A percentile compares a stretch with the other conserved stretches of the same genome.
Conservation (phyloP, 352 stramenopile genomes). For the Phytophthora crassamura region DNA sequence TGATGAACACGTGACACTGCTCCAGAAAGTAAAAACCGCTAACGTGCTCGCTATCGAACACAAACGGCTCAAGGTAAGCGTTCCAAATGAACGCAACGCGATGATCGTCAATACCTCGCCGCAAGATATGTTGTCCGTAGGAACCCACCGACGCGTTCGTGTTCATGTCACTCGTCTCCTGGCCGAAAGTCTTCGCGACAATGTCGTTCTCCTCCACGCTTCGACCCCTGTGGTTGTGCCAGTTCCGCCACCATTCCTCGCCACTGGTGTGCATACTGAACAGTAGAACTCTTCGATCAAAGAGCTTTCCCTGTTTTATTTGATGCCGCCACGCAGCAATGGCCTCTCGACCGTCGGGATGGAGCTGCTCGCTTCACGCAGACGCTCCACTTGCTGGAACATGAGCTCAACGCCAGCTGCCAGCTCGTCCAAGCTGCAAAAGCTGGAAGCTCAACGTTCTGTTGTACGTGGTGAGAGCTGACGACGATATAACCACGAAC, state of each 20-base stretch:
- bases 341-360: slow-evolving; percentile 8
- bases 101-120: slow-evolving; percentile 51
- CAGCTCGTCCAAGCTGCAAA: slow-evolving; percentile 43
- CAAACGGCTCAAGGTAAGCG: slow-evolving; percentile 51
- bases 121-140: slow-evolving; percentile 56
- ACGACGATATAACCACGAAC: too few species aligned
- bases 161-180: slow-evolving; percentile 49
- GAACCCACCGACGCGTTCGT: slow-evolving; percentile 52
- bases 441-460: too few species aligned
- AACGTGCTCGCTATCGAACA: slow-evolving; percentile 49
- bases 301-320: slow-evolving; percentile 38
- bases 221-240: slow-evolving; percentile 21
- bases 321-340: slow-evolving; percentile 33
- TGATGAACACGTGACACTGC: slow-evolving; percentile 59
- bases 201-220: slow-evolving; percentile 37
- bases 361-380: slow-evolving; percentile 25
- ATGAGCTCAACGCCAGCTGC: slow-evolving; percentile 30
- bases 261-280: slow-evolving; percentile 34
- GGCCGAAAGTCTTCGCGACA: slow-evolving; percentile 52
- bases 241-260: too few species aligned
- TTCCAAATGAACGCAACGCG: slow-evolving; percentile 62
- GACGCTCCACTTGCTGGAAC: slow-evolving; percentile 29
- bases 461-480: too few species aligned
- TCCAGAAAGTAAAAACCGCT: slow-evolving; percentile 52
- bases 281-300: slow-evolving; percentile 32